Evolutionary conservation across 2,329 filamentous ascomycete genomes (phyloP), one percentile per base, ranked within the genome.

Genomic region (Trichoderma koningii): DNA sequence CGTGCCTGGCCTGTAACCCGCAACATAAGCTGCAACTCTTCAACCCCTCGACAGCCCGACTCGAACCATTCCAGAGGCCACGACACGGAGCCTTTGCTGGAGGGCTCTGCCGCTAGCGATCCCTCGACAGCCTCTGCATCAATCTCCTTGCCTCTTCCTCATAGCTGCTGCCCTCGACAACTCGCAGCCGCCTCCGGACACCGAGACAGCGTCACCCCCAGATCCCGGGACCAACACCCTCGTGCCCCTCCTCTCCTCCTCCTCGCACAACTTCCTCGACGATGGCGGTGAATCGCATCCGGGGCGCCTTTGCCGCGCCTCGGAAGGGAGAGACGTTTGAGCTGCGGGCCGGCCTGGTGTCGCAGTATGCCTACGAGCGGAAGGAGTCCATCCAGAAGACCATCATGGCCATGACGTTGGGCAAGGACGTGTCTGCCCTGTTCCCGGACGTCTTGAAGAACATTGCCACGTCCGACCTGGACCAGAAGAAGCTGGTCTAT

Each of bases 371-470:
- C 67, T 97, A 96, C 81, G 95, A 99, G 86, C 89, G 93, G 74
- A 99, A 99, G 80, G 95, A 99, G 82, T 91, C 95, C 26, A 99
- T 99, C 72, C 95, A 99, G 77, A 98, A 97, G 85, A 99, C 95
- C 69, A 99, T 99, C 81, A 98, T 98, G 93, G 93, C 95, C 76
- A 99, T 99, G 95, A 99, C 95, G 1, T 79, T 99, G 72, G 95
- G 95, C 77, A 99, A 99, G 79, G 95, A 99, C 80, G 95, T 99
- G 66, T 99, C 95, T 62, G 91, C 93, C 64, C 82, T 99, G 69
- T 99, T 99, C 76, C 95, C 95, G 2, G 95, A 99, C 76, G 95
- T 99, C 41, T 83, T 99, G 69, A 99, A 99, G 85, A 99, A 99
- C 75, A 99, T 99, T 78, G 95, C 95, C 66, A 99, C 95, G 1